Conservation (phyloP, 805 yeast genomes). For the Ogataea allantospora region DNA sequence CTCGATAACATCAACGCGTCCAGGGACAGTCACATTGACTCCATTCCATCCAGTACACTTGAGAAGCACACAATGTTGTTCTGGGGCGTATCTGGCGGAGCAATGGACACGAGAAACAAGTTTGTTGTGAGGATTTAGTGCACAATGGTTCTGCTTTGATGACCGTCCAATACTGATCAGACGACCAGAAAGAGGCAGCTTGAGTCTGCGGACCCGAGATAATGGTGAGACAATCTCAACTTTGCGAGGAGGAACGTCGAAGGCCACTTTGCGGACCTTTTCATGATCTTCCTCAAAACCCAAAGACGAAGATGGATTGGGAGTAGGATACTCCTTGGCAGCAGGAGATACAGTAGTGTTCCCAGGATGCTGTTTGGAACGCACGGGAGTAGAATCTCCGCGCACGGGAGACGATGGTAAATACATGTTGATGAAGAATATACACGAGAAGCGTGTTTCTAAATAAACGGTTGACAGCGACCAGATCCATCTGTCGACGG, state of each 20-base stretch:
- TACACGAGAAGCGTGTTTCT: slow-evolving; percentile 13
- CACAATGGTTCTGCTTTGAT: slow-evolving; percentile 53
- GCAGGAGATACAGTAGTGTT: background rate
- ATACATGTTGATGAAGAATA: slow-evolving; percentile 9
- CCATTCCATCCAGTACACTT: slow-evolving; percentile 86
- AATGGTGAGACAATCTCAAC: slow-evolving; percentile 35
- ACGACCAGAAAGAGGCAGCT: slow-evolving; percentile 39
- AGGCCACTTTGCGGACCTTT: slow-evolving; percentile 10
- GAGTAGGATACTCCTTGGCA: slow-evolving; percentile 57
- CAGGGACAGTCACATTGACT: slow-evolving; percentile 62
- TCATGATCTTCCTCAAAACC: slow-evolving; percentile 31
- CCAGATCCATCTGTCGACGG: slow-evolving; percentile 4
- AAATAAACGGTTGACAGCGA: slow-evolving; percentile 13
- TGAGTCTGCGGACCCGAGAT: slow-evolving; percentile 36
- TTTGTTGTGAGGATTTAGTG: slow-evolving; percentile 47
- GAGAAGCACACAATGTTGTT: slow-evolving; percentile 44
- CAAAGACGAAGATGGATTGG: slow-evolving; percentile 63
- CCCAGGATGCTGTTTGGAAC: slow-evolving; percentile 2
- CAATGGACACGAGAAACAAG: slow-evolving; percentile 70
- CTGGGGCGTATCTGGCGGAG: slow-evolving; percentile 43
- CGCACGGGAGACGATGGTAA: slow-evolving; percentile 37
- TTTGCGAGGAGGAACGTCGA: slow-evolving; percentile 15
- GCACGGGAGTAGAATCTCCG: slow-evolving; percentile 10
- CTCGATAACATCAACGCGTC: slow-evolving; percentile 30
- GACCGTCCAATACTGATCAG: slow-evolving; percentile 64